Conservation (phyloP, 371 early-diverging fungal species). For the Mortierella sp. region DNA sequence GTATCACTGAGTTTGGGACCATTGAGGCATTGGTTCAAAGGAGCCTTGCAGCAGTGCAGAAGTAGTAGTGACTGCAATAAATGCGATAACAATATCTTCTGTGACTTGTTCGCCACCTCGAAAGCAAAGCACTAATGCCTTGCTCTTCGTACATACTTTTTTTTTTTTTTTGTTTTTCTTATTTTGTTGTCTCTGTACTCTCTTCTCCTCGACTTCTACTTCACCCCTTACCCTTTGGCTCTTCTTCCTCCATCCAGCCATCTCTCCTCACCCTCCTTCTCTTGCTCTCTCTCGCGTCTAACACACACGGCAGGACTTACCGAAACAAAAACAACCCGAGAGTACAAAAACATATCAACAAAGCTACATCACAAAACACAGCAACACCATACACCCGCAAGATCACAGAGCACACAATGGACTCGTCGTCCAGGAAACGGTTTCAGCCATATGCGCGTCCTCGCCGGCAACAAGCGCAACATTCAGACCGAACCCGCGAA, state of each 20-base stretch:
- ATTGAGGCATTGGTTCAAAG: conserved; percentile 44
- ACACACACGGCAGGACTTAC: neutral
- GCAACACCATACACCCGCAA: neutral
- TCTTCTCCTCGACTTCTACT: neutral
- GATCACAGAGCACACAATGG: conserved; percentile 5
- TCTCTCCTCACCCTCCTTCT: neutral
- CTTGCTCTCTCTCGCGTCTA: neutral
- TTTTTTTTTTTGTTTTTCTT: neutral
- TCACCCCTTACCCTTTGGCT: too few species aligned
- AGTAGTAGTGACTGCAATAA: neutral
- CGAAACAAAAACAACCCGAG: neutral
- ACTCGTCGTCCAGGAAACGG: conserved; percentile 11
- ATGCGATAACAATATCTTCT: neutral
- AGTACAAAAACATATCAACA: neutral
- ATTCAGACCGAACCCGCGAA: neutral
- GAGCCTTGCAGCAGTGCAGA: conserved; percentile 17
- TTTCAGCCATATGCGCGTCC: conserved; percentile 36
- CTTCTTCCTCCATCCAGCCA: neutral
- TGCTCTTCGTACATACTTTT: too few species aligned
- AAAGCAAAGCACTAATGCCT: too few species aligned
- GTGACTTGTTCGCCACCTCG: conserved; percentile 4
- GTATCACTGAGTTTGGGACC: conserved; percentile 30
- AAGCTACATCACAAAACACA: neutral
- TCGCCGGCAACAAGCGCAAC: neutral
- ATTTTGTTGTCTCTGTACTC: neutral